Base-by-base conservation (phyloP, 306 rosid genomes). In the Abrus precatorius region DNA sequence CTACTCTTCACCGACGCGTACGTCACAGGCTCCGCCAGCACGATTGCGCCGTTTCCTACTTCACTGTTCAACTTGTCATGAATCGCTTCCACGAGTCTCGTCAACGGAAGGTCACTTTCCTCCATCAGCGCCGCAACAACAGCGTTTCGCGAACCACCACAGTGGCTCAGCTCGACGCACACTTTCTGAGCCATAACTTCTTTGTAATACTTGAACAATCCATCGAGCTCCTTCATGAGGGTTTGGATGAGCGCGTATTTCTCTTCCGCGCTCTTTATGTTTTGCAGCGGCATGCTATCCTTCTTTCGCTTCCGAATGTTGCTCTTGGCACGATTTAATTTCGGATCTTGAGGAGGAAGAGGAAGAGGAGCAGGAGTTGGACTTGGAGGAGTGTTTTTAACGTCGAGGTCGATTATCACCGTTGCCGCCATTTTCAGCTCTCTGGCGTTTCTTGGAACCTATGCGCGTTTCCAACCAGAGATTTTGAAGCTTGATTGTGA, bases 41-140 rank as follows among this genome's bases (percentile, higher is more conserved):
- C 41, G 5, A 80, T 44, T 1, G 76, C 79, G 54, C 78, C 89
- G 34, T 12, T 71, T 2, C 45, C 83, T 0, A 61, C 68, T 11
- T 72, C 80, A 33, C 29, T 32, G 32, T 73, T 88, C 80, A 86
- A 9, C 76, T 81, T 89, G 32, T 57, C 77, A 41, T 69, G 72
- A 52, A 95, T 87, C 89, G 89, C 89, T 1, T 86, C 89, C 2
- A 95, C 93, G 12, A 95, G 97, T 77, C 69, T 81, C 49, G 99
- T 88, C 82, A 95, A 64, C 2, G 99, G 92, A 69, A 92, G 90
- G 30, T 85, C 82, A 41, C 93, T 90, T 85, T 95, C 99, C 81
- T 93, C 99, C 87, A 93, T 86, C 75, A 89, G 65, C 77, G 84
- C 88, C 61, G 90, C 96, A 40, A 95, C 89, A 4, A 88, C 80